Percentiles rank a stretch among this genome's conserved stretches.
phyloP scores from a whole-genome alignment of 2,329 filamentous ascomycete species.

The Sporothrix pseudoabietina region DNA sequence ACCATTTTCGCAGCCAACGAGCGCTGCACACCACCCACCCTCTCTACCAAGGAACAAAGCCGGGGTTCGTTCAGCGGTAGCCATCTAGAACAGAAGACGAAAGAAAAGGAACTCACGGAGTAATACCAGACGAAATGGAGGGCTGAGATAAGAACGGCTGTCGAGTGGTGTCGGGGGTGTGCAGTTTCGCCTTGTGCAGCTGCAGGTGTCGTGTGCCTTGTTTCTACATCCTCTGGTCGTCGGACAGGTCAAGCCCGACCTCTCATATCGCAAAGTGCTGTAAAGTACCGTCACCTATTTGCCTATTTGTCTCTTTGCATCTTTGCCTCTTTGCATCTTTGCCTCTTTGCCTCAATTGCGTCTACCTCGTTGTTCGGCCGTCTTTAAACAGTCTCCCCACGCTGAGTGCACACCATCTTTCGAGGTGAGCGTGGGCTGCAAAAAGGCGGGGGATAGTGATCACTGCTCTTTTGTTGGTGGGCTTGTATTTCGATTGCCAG shows the following conservation, averaged over 20 bases:
- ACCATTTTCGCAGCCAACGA: neutral
- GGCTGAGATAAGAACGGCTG: slow-evolving; percentile 2
- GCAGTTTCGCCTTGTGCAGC: neutral
- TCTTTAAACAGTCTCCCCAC: neutral
- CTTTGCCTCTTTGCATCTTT: neutral
- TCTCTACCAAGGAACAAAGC: slow-evolving; percentile 15
- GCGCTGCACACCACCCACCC: slow-evolving; percentile 2
- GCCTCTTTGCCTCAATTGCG: neutral
- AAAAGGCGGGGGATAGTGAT: neutral
- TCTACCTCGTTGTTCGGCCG: neutral
- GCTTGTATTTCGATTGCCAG: neutral
- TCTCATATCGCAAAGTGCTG: neutral
- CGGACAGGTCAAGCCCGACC: neutral
- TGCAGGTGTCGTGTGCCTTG: slow-evolving; percentile 24
- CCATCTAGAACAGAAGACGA: neutral
- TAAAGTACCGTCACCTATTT: neutral
- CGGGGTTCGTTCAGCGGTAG: neutral
- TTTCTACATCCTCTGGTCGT: neutral
- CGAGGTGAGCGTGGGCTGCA: neutral
- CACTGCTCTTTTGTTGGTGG: neutral
- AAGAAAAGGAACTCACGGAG: neutral
- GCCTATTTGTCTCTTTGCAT: neutral
- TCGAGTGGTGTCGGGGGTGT: neutral
- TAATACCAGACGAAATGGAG: neutral
- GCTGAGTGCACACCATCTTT: neutral